Evolutionary conservation across 2,329 filamentous ascomycete species (phyloP), one percentile per base, ranked within the genome.

Genomic region (Fusarium sp.): DNA sequence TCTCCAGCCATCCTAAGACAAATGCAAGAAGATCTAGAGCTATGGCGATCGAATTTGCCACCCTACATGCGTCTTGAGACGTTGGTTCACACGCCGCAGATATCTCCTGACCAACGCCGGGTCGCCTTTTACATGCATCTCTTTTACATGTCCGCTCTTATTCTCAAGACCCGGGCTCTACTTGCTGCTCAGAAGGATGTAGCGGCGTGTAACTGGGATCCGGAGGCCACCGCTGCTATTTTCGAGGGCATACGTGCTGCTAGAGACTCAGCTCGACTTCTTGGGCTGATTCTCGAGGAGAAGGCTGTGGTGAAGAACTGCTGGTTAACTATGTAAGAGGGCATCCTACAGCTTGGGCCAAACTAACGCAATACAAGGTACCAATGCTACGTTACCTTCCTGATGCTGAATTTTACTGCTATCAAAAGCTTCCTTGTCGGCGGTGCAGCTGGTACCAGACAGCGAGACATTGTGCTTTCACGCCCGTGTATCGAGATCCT

Each of bases 41-140:
- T 12, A 10, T 60, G 57, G 57, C 57, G 2, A 18, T 19, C n/a
- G 0, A 27, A 14, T 4, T 4, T 60, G 0, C 57, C 57, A 3
- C 3, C 7, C 1, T 60, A n/a, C 19, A 25, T 60, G 57, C n/a
- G 7, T 2, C 57, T 60, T 4, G 46, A 60, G n/a, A 3, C 35
- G 0, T n/a, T 60, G 4, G 2, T 60, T 0, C 14, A 60, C 3
- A 19, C 27, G 0, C 27, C 57, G 7, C 10, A 12, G 7, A 42
- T 60, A 1, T 41, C 46, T 19, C 37, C 57, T 0, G 35, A 55
- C 3, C 35, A 60, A 2, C 46, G 57, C 4, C 46, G 57, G 0
- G 57, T 55, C 0, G n/a, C 57, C 1, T 60, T 60, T 5, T 55
- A 60, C 12, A 60, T 60, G 37, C 46, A 60, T 1, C 37, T 60